Percentiles rank a stretch among this genome's conserved stretches.
Evolutionary conservation across 108 stramenopile species (phyloP).

Genomic region (Nannochloropsis oceanica): DNA sequence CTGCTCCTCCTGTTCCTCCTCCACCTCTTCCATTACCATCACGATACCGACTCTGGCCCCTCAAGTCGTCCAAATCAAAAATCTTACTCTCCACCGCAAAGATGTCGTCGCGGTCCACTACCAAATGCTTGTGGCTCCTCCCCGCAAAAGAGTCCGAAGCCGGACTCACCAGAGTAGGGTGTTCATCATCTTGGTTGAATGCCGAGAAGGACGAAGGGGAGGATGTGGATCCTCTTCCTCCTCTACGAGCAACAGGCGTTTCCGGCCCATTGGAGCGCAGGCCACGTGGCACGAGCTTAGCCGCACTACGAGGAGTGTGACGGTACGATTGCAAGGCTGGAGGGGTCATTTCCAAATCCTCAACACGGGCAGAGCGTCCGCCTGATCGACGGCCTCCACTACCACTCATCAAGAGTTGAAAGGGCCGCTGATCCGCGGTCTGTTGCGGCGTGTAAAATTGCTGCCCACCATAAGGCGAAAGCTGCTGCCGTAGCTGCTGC

Average conservation of each 20-base stretch:
- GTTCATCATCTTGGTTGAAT: neutral
- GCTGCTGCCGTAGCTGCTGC: neutral
- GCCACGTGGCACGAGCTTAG: constrained; percentile 2
- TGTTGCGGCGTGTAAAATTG: neutral
- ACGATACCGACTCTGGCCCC: neutral
- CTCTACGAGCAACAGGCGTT: neutral
- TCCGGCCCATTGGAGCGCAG: neutral
- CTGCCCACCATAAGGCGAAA: neutral
- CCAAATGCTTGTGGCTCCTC: neutral
- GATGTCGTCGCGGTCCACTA: neutral
- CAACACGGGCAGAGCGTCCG: neutral
- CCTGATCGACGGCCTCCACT: neutral
- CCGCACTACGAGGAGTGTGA: constrained; percentile 5
- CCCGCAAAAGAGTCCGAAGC: neutral
- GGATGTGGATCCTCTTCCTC: too few species aligned
- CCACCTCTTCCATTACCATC: neutral
- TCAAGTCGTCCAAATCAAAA: neutral
- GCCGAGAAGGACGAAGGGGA: too few species aligned
- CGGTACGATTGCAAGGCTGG: neutral
- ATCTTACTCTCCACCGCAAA: neutral
- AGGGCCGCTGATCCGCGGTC: neutral
- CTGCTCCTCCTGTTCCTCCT: too few species aligned
- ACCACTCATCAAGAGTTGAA: constrained; percentile 3
- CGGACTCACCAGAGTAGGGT: neutral
- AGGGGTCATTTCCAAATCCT: neutral